Conservation (phyloP, 108 stramenopile species). For the Nitzschia putrida region DNA sequence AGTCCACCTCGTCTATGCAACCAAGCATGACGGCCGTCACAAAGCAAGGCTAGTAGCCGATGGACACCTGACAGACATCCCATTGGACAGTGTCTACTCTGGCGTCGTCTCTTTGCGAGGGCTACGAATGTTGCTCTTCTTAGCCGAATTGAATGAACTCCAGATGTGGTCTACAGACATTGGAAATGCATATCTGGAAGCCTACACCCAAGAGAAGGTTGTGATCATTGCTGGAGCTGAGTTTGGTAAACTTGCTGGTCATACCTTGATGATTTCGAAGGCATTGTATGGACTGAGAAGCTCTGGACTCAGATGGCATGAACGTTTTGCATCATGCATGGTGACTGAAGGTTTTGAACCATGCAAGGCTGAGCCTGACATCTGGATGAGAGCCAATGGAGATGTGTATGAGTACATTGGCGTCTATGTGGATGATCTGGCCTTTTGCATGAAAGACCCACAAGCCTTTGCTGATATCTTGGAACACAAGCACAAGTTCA, state of each 20-base stretch:
- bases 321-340: constrained; percentile 14
- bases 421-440: no score
- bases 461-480: constrained; percentile 13
- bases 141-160: constrained; percentile 28
- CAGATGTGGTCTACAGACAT: constrained; percentile 19
- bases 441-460: no score
- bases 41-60: no score
- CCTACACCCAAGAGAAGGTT: constrained; percentile 14
- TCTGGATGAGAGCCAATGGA: no score
- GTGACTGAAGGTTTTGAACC: constrained; percentile 30
- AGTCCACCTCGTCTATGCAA: constrained; percentile 27
- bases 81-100: no score
- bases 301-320: constrained; percentile 9
- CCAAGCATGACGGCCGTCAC: constrained; percentile 39
- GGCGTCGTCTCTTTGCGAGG: no score
- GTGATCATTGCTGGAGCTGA: constrained; percentile 22
- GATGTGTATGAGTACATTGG: no score
- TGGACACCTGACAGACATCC: no score
- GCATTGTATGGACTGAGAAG: constrained; percentile 42
- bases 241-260: constrained; percentile 20
- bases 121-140: constrained; percentile 8
- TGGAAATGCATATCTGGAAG: constrained; percentile 11
- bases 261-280: constrained; percentile 21
- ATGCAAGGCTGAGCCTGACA: no score
- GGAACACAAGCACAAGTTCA: constrained; percentile 23